Evolutionary conservation across 2,329 filamentous ascomycete species (phyloP), one percentile per base, ranked within the genome.

Genomic region (Alternaria brassicae): DNA sequence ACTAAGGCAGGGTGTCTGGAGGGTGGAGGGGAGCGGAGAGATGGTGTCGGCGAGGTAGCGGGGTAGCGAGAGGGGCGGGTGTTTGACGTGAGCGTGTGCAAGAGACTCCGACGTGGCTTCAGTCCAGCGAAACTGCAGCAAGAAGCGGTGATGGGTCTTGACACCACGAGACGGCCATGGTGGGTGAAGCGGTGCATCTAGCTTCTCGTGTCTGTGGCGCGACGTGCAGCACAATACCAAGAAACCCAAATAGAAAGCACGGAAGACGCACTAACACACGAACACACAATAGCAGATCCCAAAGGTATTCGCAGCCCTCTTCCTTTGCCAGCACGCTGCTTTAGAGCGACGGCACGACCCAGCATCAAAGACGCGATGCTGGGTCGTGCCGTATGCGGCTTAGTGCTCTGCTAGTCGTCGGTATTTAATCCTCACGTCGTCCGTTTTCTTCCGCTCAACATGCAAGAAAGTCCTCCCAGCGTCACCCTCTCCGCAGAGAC

Each of bases 131-230:
- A 19, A 55, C 47, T 51, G 64, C 66, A 65, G 65, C 58, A 68
- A 60, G 61, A 61, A 58, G 69, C 69, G 68, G 63, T 66, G 66
- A 65, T 53, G 63, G 59, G 53, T 41, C 47, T 42, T 45, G 56
- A 50, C 50, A 60, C 45, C 42, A 60, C 32, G 27, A 58, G 37
- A 34, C 58, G 53, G 63, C 66, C 74, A 72, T 74, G 65, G 44
- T 71, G 71, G 60, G 70, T 75, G 72, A 76, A 70, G 67, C 68
- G 72, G 65, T 70, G 72, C 75, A 77, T 77, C 71, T 61, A 36
- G 62, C 55, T 58, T 60, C 49, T 37, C 41, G 28, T 32, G 58
- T 57, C 61, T 51, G 56, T 62, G 64, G 63, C 61, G 58, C 57
- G 37, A 44, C 39, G 51, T 44, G 19, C 51, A 34, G n/a, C 27